Evolutionary conservation across 306 rosid genomes (phyloP).

Genomic region (Vicia faba): DNA sequence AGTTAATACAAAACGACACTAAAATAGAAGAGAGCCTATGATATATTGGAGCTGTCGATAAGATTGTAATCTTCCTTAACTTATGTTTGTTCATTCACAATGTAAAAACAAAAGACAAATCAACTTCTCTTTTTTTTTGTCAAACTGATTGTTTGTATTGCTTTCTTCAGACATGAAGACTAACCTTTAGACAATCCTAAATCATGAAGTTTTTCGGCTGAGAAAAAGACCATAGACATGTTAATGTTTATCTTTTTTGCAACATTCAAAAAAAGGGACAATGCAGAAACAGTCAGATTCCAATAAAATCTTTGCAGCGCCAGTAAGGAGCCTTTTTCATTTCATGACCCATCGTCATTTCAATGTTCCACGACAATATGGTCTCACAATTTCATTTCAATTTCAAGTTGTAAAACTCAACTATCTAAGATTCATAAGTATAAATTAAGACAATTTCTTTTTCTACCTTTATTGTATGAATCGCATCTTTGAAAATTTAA

Average conservation of each 20-base stretch:
- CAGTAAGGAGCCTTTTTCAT: too few species aligned
- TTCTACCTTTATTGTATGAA: too few species aligned
- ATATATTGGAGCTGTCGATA: neutral
- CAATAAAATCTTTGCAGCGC: too few species aligned
- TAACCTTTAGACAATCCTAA: neutral
- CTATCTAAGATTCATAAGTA: too few species aligned
- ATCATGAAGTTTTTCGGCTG: neutral
- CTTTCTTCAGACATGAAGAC: neutral
- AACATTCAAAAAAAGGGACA: too few species aligned
- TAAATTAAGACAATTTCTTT: too few species aligned
- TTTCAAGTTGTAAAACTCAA: too few species aligned
- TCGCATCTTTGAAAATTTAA: too few species aligned
- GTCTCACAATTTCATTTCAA: too few species aligned
- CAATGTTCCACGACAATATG: too few species aligned
- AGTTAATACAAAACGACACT: neutral
- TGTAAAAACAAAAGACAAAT: neutral
- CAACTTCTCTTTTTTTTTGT: neutral
- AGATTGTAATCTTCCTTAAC: neutral
- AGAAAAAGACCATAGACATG: neutral
- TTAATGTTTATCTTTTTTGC: neutral
- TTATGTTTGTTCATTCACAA: neutral
- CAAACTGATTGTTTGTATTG: neutral
- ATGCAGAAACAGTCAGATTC: too few species aligned
- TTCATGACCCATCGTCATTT: too few species aligned
- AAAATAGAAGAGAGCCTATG: neutral